These are phyloP conservation scores for Paraconiothyrium brasiliense DNA, from an alignment of 2,329 filamentous ascomycete species.

Conservation along the genomic window DNA sequence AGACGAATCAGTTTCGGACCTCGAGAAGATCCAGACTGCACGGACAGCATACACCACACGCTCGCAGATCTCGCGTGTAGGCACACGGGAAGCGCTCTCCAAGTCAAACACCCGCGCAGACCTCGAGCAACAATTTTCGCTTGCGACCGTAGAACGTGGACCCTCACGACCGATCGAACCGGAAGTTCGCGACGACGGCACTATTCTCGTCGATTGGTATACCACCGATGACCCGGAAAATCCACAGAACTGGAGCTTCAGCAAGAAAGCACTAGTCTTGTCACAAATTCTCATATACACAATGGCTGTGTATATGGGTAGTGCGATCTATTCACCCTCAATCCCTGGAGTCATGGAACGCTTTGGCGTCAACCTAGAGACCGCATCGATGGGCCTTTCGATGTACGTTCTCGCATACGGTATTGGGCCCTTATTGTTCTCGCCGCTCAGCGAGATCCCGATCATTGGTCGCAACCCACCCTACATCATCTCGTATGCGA, in stretches of 20 bases:
- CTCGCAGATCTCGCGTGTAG: slow-evolving; percentile 46
- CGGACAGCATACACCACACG: slow-evolving; percentile 36
- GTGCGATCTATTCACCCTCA: slow-evolving; percentile 60
- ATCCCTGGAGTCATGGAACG: slow-evolving; percentile 59
- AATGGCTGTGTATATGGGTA: slow-evolving; percentile 66
- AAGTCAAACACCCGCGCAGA: slow-evolving; percentile 50
- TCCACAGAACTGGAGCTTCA: slow-evolving; percentile 52
- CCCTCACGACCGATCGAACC: slow-evolving; percentile 49
- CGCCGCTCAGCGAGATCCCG: slow-evolving; percentile 73
- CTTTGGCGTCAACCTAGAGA: slow-evolving; percentile 63
- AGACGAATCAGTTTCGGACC: slow-evolving; percentile 29
- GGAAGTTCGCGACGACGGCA: slow-evolving; percentile 47
- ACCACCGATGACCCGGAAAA: slow-evolving; percentile 51
- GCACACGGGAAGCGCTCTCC: slow-evolving; percentile 49
- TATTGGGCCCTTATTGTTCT: slow-evolving; percentile 71
- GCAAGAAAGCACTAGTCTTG: slow-evolving; percentile 49
- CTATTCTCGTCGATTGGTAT: slow-evolving; percentile 56
- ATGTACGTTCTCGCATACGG: slow-evolving; percentile 71
- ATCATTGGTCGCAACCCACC: slow-evolving; percentile 72
- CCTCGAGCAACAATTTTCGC: slow-evolving; percentile 51
- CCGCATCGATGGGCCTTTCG: slow-evolving; percentile 66
- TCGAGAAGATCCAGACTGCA: slow-evolving; percentile 47
- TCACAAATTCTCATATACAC: slow-evolving; percentile 65
- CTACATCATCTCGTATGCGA: slow-evolving; percentile 72
- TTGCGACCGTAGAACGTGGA: slow-evolving; percentile 46